Evolutionary conservation across 164 flowering plant genomes (phyloP).

Genomic region (Pachysandra terminalis): DNA sequence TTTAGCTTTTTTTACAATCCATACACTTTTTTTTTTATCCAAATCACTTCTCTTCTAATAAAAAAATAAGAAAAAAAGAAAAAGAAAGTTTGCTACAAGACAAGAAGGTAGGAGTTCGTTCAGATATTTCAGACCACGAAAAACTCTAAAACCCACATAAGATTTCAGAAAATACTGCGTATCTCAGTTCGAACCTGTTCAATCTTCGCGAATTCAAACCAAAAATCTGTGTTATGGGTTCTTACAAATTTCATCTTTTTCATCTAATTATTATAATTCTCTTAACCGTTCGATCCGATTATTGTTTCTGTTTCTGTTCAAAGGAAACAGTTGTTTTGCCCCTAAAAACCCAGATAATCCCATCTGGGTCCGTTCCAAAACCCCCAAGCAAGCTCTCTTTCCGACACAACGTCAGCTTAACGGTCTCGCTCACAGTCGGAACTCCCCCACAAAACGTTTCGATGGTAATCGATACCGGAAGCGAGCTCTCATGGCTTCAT

Average conservation of each 20-base stretch:
- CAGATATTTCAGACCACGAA: too few relatives aligned
- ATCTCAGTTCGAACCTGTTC: not conserved
- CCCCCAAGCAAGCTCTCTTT: slow-evolving; percentile 53
- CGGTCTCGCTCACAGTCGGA: slow-evolving; percentile 64
- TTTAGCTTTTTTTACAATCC: too few relatives aligned
- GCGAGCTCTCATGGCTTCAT: slow-evolving; percentile 82
- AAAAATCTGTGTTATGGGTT: not conserved
- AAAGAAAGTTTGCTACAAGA: too few relatives aligned
- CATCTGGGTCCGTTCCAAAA: slow-evolving; percentile 25
- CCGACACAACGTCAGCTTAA: slow-evolving; percentile 59
- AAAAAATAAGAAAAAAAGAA: too few relatives aligned
- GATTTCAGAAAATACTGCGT: too few relatives aligned
- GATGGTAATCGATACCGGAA: slow-evolving; percentile 89
- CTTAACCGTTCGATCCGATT: not conserved
- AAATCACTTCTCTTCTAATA: too few relatives aligned
- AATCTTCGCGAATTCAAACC: not conserved
- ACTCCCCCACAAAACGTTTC: slow-evolving; percentile 69
- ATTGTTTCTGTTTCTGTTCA: not conserved
- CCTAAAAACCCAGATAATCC: slow-evolving; percentile 41
- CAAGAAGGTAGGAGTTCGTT: too few relatives aligned
- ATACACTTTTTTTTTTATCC: too few relatives aligned
- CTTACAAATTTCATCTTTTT: not conserved
- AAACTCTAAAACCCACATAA: too few relatives aligned
- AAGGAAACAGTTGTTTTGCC: slow-evolving; percentile 38
- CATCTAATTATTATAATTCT: not conserved